Percentiles rank a stretch among this genome's conserved stretches.
Conservation (phyloP, 1,284 basidiomycete genomes). For the Thecaphora thlaspeos region DNA sequence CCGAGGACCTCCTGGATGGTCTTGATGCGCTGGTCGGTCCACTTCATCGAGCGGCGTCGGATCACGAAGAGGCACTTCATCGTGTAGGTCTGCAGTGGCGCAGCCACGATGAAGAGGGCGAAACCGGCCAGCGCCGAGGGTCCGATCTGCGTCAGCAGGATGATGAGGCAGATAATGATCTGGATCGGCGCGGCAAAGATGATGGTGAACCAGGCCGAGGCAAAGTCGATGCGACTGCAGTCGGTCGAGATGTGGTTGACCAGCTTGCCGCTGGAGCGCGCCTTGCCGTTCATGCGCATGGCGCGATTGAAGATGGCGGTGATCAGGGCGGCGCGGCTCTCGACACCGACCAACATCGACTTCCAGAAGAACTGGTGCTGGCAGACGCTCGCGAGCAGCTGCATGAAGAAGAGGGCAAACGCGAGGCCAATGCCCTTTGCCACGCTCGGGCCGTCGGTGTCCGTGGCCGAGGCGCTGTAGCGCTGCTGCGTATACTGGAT, state of each 20-base stretch:
- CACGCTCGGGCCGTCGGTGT: conserved; percentile 19
- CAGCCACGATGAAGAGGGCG: conserved; percentile 68
- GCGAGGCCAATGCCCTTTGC: conserved; percentile 49
- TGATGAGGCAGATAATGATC: conserved; percentile 61
- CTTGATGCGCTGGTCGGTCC: conserved; percentile 71
- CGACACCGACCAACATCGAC: conserved; percentile 62
- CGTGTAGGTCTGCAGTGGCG: conserved; percentile 69
- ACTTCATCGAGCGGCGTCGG: conserved; percentile 76
- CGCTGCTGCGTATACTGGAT: conserved; percentile 41
- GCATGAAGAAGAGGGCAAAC: conserved; percentile 67
- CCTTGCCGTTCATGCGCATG: conserved; percentile 74
- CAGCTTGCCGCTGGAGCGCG: conserved; percentile 78
- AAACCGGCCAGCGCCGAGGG: conserved; percentile 80
- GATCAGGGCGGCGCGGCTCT: conserved; percentile 81
- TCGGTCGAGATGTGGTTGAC: conserved; percentile 94
- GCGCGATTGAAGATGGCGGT: conserved; percentile 81
- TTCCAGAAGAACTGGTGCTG: conserved; percentile 78
- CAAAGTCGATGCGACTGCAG: conserved; percentile 85
- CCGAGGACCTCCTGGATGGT: conserved; percentile 54
- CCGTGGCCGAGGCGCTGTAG: conserved; percentile 19
- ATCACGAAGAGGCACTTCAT: conserved; percentile 75
- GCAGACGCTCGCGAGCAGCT: conserved; percentile 69
- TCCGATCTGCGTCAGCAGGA: conserved; percentile 72
- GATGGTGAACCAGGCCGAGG: conserved; percentile 74
- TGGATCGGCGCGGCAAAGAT: conserved; percentile 69